Conservation (phyloP, 768 basidiomycete genomes). For the Xanthoconium stramineum region DNA sequence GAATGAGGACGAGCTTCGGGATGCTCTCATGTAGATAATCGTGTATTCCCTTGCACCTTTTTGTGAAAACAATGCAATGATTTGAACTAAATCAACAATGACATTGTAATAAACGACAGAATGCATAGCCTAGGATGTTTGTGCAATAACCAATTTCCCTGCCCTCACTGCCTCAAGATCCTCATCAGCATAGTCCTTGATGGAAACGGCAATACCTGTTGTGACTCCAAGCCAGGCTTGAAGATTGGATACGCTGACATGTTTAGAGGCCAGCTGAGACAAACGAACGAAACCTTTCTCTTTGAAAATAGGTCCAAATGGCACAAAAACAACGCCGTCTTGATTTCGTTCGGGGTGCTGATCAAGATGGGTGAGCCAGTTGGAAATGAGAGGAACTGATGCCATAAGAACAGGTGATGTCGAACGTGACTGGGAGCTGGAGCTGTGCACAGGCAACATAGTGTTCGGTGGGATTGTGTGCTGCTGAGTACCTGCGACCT, state of each 20-base stretch:
- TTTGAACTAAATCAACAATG: background rate
- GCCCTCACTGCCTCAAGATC: background rate
- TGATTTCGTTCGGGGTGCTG: background rate
- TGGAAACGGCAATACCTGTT: background rate
- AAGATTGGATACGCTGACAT: background rate
- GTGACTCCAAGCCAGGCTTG: background rate
- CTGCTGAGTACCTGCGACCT: background rate
- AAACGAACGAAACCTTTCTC: background rate
- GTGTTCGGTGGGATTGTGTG: background rate
- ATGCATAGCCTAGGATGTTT: background rate
- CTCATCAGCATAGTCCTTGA: background rate
- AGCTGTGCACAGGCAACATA: background rate
- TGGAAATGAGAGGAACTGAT: background rate
- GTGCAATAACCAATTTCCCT: background rate
- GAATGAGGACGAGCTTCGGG: too few species aligned
- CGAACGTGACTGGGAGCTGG: background rate
- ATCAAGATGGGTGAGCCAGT: background rate
- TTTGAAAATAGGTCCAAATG: background rate
- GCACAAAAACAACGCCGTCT: background rate
- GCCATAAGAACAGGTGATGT: background rate
- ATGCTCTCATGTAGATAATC: too few species aligned
- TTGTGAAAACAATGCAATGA: too few species aligned
- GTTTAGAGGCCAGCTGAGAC: background rate
- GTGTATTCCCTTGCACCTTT: too few species aligned
- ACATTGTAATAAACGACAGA: background rate